These are phyloP conservation scores for Hemisphaericaspora nanyangensis DNA, from an alignment of 805 yeast species.

Conservation along the genomic window DNA sequence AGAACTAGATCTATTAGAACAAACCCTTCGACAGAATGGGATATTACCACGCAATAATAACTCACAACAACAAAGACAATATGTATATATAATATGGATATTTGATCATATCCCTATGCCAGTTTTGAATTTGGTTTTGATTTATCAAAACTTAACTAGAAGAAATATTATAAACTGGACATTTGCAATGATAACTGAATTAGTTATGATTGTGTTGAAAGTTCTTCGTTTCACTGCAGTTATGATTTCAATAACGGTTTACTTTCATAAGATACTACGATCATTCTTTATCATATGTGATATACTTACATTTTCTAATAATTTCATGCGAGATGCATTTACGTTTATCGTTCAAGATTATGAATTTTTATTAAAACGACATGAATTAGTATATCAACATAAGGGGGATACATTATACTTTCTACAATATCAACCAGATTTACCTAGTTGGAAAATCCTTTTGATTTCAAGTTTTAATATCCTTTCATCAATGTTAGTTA, in stretches of 20 bases:
- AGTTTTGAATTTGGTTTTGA: constrained; percentile 14
- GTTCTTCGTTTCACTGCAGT: constrained; percentile 14
- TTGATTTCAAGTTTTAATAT: constrained; percentile 2
- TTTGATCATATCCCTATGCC: constrained; percentile 18
- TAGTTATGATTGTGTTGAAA: constrained; percentile 7
- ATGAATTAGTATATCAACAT: constrained; percentile 8
- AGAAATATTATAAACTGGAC: constrained; percentile 2
- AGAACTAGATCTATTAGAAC: constrained; percentile 9
- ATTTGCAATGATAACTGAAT: constrained; percentile 2
- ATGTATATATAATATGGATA: constrained; percentile 13
- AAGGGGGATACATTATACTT: constrained; percentile 8
- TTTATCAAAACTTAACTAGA: constrained; percentile 13
- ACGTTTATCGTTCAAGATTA: constrained; percentile 23
- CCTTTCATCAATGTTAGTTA: constrained; percentile 2
- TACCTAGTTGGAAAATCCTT: constrained; percentile 2
- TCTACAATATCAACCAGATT: constrained; percentile 4
- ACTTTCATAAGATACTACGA: constrained; percentile 16
- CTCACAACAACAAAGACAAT: constrained; percentile 1
- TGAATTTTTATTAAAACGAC: constrained; percentile 11
- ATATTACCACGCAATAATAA: not conserved
- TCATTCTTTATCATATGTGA: constrained; percentile 22
- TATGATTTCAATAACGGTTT: constrained; percentile 12
- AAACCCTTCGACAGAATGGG: not conserved
- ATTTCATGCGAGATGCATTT: constrained; percentile 23
- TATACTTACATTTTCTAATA: constrained; percentile 26